Evolutionary conservation across 257 asterid genomes (phyloP).

Genomic region (Euphrasia confusa): DNA sequence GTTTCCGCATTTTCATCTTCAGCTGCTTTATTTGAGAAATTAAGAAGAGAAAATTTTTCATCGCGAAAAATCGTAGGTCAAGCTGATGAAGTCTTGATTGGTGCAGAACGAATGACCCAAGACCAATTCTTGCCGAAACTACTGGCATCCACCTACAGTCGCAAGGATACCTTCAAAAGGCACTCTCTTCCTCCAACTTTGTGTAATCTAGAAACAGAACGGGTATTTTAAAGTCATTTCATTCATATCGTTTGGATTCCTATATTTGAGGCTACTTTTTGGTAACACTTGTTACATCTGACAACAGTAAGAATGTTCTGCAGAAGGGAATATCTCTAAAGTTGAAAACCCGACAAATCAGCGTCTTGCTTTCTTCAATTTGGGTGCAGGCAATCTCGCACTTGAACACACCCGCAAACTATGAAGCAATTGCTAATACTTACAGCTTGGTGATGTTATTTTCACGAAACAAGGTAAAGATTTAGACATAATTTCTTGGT

Average conservation of each 20-base stretch:
- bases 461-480: slow-evolving; percentile 57
- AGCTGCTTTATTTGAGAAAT: slow-evolving; percentile 54
- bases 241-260: slow-evolving; percentile 15
- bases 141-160: slow-evolving; percentile 54
- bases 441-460: slow-evolving; percentile 63
- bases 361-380: slow-evolving; percentile 71
- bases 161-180: slow-evolving; percentile 37
- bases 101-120: slow-evolving; percentile 33
- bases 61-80: slow-evolving; percentile 37
- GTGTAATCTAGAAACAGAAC: slow-evolving; percentile 47
- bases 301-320: slow-evolving; percentile 25
- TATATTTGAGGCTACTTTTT: slow-evolving; percentile 15
- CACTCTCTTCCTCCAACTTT: slow-evolving; percentile 37
- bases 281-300: slow-evolving; percentile 22
- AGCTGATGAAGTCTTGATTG: slow-evolving; percentile 31
- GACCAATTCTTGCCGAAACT: slow-evolving; percentile 52
- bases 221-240: slow-evolving; percentile 35
- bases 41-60: slow-evolving; percentile 36
- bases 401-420: slow-evolving; percentile 57
- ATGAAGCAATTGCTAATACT: slow-evolving; percentile 73
- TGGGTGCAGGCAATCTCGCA: slow-evolving; percentile 68
- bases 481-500: slow-evolving; percentile 3
- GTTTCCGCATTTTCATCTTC: slow-evolving; percentile 70
- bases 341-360: slow-evolving; percentile 62
- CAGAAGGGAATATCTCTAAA: slow-evolving; percentile 67